Conservation (phyloP, 768 basidiomycete species). For the Strobilomyces confusus region DNA sequence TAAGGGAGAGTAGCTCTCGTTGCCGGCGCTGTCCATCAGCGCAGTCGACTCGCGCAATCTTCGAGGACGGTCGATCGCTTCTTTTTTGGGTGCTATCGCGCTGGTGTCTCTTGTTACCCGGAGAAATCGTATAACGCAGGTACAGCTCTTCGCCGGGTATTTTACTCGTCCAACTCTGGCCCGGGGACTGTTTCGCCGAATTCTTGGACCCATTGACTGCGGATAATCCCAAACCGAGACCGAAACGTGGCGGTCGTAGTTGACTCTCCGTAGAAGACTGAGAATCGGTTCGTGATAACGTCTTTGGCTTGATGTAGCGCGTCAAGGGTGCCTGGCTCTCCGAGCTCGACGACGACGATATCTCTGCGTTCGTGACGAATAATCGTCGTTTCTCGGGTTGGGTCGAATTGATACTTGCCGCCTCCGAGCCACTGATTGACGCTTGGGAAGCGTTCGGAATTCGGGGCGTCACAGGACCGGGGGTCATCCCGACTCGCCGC, state of each 20-base stretch:
- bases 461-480: conserved; percentile 17
- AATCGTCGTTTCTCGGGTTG: conserved; percentile 35
- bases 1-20: conserved; percentile 16
- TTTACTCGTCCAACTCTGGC: conserved; percentile 18
- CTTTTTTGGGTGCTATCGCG: conserved; percentile 10
- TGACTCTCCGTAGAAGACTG: conserved; percentile 22
- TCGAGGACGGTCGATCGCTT: conserved; percentile 10
- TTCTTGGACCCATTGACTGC: conserved; percentile 12
- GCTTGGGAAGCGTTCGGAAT: background rate
- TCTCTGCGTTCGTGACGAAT: conserved; percentile 43
- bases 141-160: background rate
- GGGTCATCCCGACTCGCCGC: conserved; percentile 19
- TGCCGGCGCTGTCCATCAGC: conserved; percentile 16
- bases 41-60: conserved; percentile 1
- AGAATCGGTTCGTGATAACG: conserved; percentile 16
- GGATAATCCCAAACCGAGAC: conserved; percentile 27
- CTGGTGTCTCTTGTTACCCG: conserved; percentile 6
- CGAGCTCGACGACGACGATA: conserved; percentile 38
- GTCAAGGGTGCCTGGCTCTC: conserved; percentile 31
- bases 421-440: conserved; percentile 24
- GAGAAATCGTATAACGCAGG: conserved; percentile 4
- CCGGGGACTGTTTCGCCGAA: conserved; percentile 2
- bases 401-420: conserved; percentile 28
- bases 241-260: conserved; percentile 25
- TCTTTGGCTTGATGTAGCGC: conserved; percentile 15